A percentile compares a stretch with the other conserved stretches of the same genome.
Evolutionary conservation across 1,139 yeast genomes (phyloP).

Genomic region (Candida gigantensis): DNA sequence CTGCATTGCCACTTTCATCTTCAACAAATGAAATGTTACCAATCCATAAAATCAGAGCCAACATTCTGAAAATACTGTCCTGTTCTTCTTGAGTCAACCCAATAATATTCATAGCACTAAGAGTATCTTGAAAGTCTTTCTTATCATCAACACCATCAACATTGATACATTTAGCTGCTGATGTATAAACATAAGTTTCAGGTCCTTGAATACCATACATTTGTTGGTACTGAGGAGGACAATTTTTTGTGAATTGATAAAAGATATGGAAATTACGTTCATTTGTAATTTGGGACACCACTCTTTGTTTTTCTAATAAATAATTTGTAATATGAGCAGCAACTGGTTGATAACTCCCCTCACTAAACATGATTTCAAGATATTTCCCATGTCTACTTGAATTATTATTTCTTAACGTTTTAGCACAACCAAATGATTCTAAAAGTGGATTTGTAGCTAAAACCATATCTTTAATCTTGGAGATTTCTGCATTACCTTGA

Average conservation of each 20-base stretch:
- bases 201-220: conserved; percentile 89
- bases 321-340: conserved; percentile 97
- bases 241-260: conserved; percentile 92
- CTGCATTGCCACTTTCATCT: conserved; percentile 84
- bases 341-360: conserved; percentile 74
- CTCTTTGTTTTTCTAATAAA: conserved; percentile 90
- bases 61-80: conserved; percentile 82
- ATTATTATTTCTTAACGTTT: conserved; percentile 92
- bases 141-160: conserved; percentile 87
- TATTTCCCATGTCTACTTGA: conserved; percentile 98
- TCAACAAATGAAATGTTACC: conserved; percentile 89
- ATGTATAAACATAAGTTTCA: conserved; percentile 86
- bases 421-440: conserved; percentile 98
- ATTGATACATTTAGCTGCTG: conserved; percentile 79
- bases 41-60: conserved; percentile 89
- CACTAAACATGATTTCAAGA: conserved; percentile 85
- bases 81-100: conserved; percentile 83
- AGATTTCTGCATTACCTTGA: conserved; percentile 53
- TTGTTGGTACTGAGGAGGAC: conserved; percentile 82
- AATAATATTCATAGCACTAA: conserved; percentile 83
- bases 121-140: conserved; percentile 75
- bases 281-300: conserved; percentile 85
- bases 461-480: conserved; percentile 94
- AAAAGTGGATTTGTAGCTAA: conserved; percentile 94
- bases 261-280: conserved; percentile 98